phyloP scores from a whole-genome alignment of 441 rosid species.

The Brassica hybrid region DNA sequence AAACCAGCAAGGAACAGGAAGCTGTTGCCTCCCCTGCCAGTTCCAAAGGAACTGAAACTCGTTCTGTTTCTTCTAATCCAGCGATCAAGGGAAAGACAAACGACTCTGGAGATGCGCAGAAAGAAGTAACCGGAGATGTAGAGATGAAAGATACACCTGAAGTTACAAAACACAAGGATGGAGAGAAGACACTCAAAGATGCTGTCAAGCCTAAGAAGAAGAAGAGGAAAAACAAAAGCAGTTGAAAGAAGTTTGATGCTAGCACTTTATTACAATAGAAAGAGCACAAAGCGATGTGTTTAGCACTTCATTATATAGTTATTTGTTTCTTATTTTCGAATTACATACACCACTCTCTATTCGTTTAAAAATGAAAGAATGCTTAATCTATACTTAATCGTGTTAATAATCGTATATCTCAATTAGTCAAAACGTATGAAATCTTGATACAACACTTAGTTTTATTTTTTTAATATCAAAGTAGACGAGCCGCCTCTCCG shows the following conservation, averaged over 20 bases:
- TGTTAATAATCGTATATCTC: background rate
- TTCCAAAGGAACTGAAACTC: slow-evolving; percentile 36
- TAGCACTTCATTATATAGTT: background rate
- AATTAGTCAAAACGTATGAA: background rate
- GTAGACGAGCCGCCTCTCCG: background rate
- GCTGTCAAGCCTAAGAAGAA: slow-evolving; percentile 9
- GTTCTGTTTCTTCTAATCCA: slow-evolving; percentile 6
- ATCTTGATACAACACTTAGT: background rate
- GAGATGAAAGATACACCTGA: slow-evolving; percentile 37
- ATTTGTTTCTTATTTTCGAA: background rate
- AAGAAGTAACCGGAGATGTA: slow-evolving; percentile 42
- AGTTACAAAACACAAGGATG: slow-evolving; percentile 38
- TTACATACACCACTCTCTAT: background rate
- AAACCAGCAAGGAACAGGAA: slow-evolving; percentile 27
- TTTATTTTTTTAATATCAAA: background rate
- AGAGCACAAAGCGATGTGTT: background rate
- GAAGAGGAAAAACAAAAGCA: slow-evolving; percentile 54
- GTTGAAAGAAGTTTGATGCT: background rate
- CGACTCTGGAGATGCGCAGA: slow-evolving; percentile 27
- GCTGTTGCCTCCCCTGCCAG: slow-evolving; percentile 9
- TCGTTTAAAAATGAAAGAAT: background rate
- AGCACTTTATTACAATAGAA: background rate
- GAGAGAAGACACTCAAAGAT: slow-evolving; percentile 45
- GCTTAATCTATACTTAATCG: background rate
- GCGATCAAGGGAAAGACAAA: slow-evolving; percentile 40